Evolutionary conservation across 139 green algal species (phyloP).

Genomic region (Auxenochlorella pyrenoidosa): DNA sequence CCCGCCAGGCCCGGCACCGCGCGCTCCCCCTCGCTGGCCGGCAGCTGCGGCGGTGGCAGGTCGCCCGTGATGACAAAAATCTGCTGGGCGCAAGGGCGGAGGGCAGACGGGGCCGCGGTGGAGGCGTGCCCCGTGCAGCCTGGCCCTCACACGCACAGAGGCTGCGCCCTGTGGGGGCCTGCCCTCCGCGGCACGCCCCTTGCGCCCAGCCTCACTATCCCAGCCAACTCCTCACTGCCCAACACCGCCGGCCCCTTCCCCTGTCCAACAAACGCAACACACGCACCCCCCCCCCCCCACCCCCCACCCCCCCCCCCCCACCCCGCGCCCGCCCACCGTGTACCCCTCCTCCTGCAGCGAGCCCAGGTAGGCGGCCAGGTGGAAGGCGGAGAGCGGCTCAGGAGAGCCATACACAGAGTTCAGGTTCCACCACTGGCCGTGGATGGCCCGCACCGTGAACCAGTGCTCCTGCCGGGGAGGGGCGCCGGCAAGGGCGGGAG

Average conservation of each 20-base stretch:
- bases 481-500: too few relatives aligned
- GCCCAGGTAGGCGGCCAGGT: constrained; percentile 82
- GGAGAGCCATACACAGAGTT: constrained; percentile 73
- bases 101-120: not conserved
- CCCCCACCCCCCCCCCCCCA: not conserved
- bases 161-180: not conserved
- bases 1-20: not conserved
- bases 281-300: not conserved
- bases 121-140: not conserved
- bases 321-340: constrained; percentile 58
- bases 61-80: constrained; percentile 47
- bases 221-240: too few relatives aligned
- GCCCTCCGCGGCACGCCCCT: too few relatives aligned
- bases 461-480: constrained; percentile 78
- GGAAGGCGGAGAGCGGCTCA: constrained; percentile 79
- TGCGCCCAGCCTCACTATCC: too few relatives aligned
- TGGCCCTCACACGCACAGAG: not conserved
- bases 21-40: not conserved
- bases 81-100: not conserved
- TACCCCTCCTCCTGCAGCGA: constrained; percentile 62
- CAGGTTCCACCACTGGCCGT: constrained; percentile 80
- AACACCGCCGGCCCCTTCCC: not conserved
- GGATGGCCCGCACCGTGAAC: constrained; percentile 80
- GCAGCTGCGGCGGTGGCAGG: constrained; percentile 29
- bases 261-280: not conserved